These are phyloP conservation scores for Protea cynaroides DNA, from an alignment of 164 flowering plant species.

Conservation along the genomic window DNA sequence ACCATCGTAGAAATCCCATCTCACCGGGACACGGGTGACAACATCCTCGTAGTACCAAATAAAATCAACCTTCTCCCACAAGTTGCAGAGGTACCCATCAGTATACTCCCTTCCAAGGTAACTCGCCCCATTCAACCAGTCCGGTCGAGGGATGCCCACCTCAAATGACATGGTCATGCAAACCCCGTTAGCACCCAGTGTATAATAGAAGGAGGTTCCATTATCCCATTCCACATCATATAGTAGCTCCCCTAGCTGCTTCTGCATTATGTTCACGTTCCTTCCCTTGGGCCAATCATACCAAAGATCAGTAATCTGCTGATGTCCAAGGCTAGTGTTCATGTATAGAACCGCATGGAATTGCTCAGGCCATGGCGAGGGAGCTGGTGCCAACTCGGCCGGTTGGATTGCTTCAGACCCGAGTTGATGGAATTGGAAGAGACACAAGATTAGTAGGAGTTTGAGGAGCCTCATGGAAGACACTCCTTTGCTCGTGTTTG, in stretches of 20 bases:
- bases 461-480: not conserved
- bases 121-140: conserved; percentile 31
- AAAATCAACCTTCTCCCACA: conserved; percentile 45
- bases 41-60: conserved; percentile 45
- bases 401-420: not conserved
- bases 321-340: conserved; percentile 11
- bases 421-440: not conserved
- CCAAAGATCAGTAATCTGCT: conserved; percentile 23
- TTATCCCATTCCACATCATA: conserved; percentile 46
- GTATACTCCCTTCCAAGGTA: conserved; percentile 22
- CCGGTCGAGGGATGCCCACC: conserved; percentile 35
- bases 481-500: too few species aligned
- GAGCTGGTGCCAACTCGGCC: conserved; percentile 5
- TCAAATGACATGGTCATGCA: conserved; percentile 19
- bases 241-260: conserved; percentile 23
- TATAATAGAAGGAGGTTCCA: conserved; percentile 35
- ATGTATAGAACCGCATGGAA: conserved; percentile 26
- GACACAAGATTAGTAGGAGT: not conserved
- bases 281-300: conserved; percentile 40
- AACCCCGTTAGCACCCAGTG: conserved; percentile 16
- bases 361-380: conserved; percentile 31
- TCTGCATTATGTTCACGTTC: conserved; percentile 34
- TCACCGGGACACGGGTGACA: conserved; percentile 32
- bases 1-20: conserved; percentile 39
- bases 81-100: conserved; percentile 40